Conservation (phyloP, 495 filamentous ascomycete genomes). For the Daldinia childiae region DNA sequence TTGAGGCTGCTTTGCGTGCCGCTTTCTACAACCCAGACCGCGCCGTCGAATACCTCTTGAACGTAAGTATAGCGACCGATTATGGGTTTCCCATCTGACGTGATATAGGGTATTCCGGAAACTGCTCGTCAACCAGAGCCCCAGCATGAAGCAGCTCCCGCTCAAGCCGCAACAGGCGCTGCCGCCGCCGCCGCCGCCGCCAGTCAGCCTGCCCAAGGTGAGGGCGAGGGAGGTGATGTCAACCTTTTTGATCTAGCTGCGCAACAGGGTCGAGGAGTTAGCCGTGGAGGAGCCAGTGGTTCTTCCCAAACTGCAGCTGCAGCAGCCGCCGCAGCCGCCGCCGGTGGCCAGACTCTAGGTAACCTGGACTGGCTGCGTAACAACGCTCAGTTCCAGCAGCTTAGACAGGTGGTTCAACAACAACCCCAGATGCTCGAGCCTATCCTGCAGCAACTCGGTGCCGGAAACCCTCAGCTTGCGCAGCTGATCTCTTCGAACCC, state of each 20-base stretch:
- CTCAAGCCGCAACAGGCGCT: slow-evolving; percentile 52
- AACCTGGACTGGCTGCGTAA: slow-evolving; percentile 95
- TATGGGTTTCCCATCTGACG: neutral
- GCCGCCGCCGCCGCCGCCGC: slow-evolving; percentile 49
- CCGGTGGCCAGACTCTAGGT: slow-evolving; percentile 66
- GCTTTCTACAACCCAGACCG: slow-evolving; percentile 97
- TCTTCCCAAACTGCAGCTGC: slow-evolving; percentile 54
- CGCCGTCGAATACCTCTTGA: slow-evolving; percentile 94
- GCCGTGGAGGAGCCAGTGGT: slow-evolving; percentile 46
- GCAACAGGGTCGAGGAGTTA: slow-evolving; percentile 69
- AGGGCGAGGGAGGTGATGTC: slow-evolving; percentile 76
- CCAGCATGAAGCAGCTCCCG: slow-evolving; percentile 45
- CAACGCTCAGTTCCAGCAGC: slow-evolving; percentile 97
- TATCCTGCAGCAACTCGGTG: slow-evolving; percentile 94
- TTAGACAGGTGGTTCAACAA: slow-evolving; percentile 95
- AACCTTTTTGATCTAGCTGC: slow-evolving; percentile 97
- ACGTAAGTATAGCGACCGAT: slow-evolving; percentile 61
- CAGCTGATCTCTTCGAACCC: slow-evolving; percentile 88
- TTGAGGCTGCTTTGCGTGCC: slow-evolving; percentile 92
- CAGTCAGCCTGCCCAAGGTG: slow-evolving; percentile 51
- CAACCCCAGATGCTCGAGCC: slow-evolving; percentile 98
- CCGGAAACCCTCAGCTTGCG: slow-evolving; percentile 93
- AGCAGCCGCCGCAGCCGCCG: slow-evolving; percentile 60
- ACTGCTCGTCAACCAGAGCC: slow-evolving; percentile 66
- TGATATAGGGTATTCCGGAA: slow-evolving; percentile 88